Base-by-base conservation (phyloP, 768 basidiomycete species). In the Strobilomyces confusus region DNA sequence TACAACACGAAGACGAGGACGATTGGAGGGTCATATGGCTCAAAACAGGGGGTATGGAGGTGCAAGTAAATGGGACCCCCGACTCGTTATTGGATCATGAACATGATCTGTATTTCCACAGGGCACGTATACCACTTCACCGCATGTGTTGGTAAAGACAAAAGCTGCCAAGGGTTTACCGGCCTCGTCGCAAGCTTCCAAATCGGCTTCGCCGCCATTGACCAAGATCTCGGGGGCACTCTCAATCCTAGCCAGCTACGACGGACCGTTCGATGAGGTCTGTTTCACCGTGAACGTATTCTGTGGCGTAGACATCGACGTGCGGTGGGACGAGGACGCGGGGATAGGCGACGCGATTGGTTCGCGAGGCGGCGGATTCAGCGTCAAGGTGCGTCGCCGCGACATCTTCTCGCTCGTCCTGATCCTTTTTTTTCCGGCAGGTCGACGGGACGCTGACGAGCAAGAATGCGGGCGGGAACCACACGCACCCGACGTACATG, bases 401-500 rank as follows among this genome's bases (percentile, higher is more conserved):
- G 29, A 30, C 29, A 11, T 30, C 11, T 30, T n/a, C n/a, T 4
- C 32, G 32, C 34, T 53, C 48, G 19, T 15, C 12, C 15, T 15
- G 5, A n/a, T 34, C 11, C 17, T 37, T 38, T 46, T 34, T 37
- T 42, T 8, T 26, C 26, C 26, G 47, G 25, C 58, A 92, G 89
- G 63, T 87, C 7, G 72, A 80, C 0, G 87, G 83, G 9, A 62
- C 73, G 0, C 76, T 95, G 56, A 85, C 84, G 0, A 77, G 71
- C 33, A 84, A 83, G 58, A 91, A 82, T 26, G 80, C 90, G 0
- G 95, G 95, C 0, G 95, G 95, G 2, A 95, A 94, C 63, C 80
- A 84, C 51, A 80, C 82, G 5, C 76, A 83, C 58, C 82, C 90
- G 1, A 86, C 87, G 0, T 97, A 88, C 69, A 88, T 95, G 84